Evolutionary conservation across 352 stramenopile species (phyloP).

Genomic region (Pythium graminicola): DNA sequence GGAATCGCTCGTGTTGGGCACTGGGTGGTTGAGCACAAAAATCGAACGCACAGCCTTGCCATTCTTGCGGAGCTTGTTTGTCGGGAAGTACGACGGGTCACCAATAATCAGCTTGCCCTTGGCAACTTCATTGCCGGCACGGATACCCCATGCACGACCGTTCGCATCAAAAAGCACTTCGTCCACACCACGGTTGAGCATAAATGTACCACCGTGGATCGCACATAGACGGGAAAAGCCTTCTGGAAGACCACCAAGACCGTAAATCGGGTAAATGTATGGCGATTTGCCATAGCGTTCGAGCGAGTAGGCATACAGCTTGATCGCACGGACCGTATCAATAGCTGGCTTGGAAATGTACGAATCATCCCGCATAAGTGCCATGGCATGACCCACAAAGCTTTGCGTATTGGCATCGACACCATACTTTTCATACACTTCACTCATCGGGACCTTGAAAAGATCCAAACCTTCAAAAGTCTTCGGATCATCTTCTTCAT

Average conservation of each 20-base stretch:
- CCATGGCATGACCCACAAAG: constrained; percentile 99
- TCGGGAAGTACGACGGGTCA: constrained; percentile 97
- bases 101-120: constrained; percentile 97
- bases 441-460: constrained; percentile 94
- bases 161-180: constrained; percentile 91
- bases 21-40: constrained; percentile 98
- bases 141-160: constrained; percentile 92
- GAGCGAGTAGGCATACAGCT: constrained; percentile 98
- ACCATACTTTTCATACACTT: constrained; percentile 98
- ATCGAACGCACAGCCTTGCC: constrained; percentile 97
- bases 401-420: constrained; percentile 97
- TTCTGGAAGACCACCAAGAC: constrained; percentile 96
- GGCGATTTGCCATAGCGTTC: constrained; percentile 95
- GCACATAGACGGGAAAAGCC: constrained; percentile 98
- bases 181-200: constrained; percentile 97
- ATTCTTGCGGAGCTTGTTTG: constrained; percentile 88
- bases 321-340: constrained; percentile 93
- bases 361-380: constrained; percentile 92
- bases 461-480: constrained; percentile 91
- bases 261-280: constrained; percentile 99
- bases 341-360: constrained; percentile 86
- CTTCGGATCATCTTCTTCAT: constrained; percentile 90
- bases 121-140: constrained; percentile 91
- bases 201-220: constrained; percentile 99
- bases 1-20: constrained; percentile 95